These are phyloP conservation scores for Ophiocordyceps camponoti-floridani DNA, from an alignment of 2,329 filamentous ascomycete species.

Conservation along the genomic window DNA sequence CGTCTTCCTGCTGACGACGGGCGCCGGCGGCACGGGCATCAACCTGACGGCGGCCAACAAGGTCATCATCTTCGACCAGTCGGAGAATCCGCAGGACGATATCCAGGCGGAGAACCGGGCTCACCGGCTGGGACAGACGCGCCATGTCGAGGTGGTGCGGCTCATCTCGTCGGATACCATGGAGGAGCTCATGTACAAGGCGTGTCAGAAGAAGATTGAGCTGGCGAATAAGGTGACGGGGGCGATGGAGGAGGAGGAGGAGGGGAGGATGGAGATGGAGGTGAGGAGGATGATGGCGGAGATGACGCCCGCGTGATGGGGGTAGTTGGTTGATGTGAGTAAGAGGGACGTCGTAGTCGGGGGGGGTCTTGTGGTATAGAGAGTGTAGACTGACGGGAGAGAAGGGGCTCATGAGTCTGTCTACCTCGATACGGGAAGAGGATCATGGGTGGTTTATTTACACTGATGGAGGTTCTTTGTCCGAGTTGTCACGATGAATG, in stretches of 20 bases:
- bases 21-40: conserved; percentile 90
- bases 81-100: conserved; percentile 96
- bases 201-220: conserved; percentile 84
- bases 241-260: conserved; percentile 13
- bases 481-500: too few relatives aligned
- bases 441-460: too few relatives aligned
- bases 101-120: conserved; percentile 96
- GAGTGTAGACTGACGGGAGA: too few relatives aligned
- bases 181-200: conserved; percentile 81
- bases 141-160: conserved; percentile 78
- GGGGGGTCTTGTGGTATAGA: too few relatives aligned
- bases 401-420: too few relatives aligned
- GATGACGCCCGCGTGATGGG: conserved; percentile 20
- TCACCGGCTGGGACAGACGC: conserved; percentile 80
- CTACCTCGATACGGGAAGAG: too few relatives aligned
- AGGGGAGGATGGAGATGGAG: conserved; percentile 22
- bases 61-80: conserved; percentile 90
- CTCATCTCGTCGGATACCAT: conserved; percentile 69
- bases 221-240: conserved; percentile 49
- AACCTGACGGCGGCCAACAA: conserved; percentile 94
- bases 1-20: conserved; percentile 84
- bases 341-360: too few relatives aligned
- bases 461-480: too few relatives aligned
- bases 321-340: too few relatives aligned
- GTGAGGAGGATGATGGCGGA: conserved; percentile 24